phyloP scores from a whole-genome alignment of 768 basidiomycete genomes.

The Mycena galericulata region DNA sequence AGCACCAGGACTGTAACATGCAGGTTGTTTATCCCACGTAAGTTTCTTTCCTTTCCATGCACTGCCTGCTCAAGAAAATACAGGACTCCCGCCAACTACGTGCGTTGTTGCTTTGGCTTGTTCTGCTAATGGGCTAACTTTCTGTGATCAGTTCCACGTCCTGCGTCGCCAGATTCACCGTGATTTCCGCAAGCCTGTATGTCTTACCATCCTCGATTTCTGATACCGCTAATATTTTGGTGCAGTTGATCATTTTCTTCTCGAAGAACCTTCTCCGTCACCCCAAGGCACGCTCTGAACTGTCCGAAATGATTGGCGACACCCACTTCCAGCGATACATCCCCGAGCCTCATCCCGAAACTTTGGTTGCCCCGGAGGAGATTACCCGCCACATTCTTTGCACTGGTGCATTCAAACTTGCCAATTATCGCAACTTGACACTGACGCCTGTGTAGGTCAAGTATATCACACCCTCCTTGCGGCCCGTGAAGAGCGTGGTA shows the following conservation, averaged over 20 bases:
- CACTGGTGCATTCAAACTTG: constrained; percentile 59
- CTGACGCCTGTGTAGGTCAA: constrained; percentile 68
- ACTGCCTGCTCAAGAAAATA: constrained; percentile 9
- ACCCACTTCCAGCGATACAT: constrained; percentile 95
- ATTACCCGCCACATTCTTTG: constrained; percentile 94
- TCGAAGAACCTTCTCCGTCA: constrained; percentile 96
- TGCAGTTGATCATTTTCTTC: constrained; percentile 92
- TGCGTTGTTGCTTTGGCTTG: constrained; percentile 45
- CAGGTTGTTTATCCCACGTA: constrained; percentile 98
- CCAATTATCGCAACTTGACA: constrained; percentile 6
- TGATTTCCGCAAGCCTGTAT: constrained; percentile 96
- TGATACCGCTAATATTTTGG: constrained; percentile 1
- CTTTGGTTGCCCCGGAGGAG: constrained; percentile 82
- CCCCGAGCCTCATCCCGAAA: constrained; percentile 82
- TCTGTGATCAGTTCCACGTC: constrained; percentile 82
- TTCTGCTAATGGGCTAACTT: neutral
- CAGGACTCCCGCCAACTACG: constrained; percentile 95
- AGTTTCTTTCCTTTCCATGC: constrained; percentile 39
- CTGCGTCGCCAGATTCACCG: constrained; percentile 97
- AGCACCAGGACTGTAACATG: constrained; percentile 99
- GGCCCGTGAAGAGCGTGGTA: constrained; percentile 91
- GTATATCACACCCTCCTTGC: constrained; percentile 92
- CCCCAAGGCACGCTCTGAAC: constrained; percentile 87
- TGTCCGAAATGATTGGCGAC: constrained; percentile 91
- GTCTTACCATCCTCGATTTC: constrained; percentile 35